A percentile compares a stretch with the other conserved stretches of the same genome.
Conservation (phyloP, 306 rosid species). For the Glycine tomentella region DNA sequence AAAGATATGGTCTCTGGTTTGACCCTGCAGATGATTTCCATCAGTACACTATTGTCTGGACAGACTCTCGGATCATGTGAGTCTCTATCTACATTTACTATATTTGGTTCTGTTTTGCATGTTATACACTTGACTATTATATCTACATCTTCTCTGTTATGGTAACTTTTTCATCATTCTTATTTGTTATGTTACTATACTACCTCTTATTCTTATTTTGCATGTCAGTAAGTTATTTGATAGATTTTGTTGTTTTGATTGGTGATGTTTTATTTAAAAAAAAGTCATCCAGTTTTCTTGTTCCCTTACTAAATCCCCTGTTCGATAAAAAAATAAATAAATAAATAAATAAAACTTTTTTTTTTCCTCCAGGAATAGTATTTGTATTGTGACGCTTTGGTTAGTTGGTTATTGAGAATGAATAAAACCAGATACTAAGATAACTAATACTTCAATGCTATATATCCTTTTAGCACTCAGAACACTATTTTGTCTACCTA, state of each 20-base stretch:
- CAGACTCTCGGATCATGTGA: conserved; percentile 84
- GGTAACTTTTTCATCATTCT: conserved; percentile 1
- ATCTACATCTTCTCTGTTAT: background rate
- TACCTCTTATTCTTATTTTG: background rate
- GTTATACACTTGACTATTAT: background rate
- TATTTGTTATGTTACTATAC: background rate
- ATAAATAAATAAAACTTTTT: conserved; percentile 14
- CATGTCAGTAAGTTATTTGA: background rate
- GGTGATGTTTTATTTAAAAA: background rate
- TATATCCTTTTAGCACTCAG: background rate
- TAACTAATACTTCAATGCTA: background rate
- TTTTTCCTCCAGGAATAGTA: too few relatives aligned
- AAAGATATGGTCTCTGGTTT: conserved; percentile 92
- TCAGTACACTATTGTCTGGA: conserved; percentile 88
- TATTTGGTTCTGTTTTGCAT: conserved; percentile 41
- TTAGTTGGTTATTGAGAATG: background rate
- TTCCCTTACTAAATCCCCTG: conserved; percentile 39
- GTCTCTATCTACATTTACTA: conserved; percentile 41
- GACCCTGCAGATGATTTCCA: conserved; percentile 93
- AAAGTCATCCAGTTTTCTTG: background rate
- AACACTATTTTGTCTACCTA: background rate
- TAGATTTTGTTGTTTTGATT: background rate
- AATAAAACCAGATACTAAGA: background rate
- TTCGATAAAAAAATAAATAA: conserved; percentile 47
- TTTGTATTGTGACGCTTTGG: too few relatives aligned